Evolutionary conservation across 2,329 filamentous ascomycete species (phyloP).

Genomic region (Atkinsonella hypoxylon): DNA sequence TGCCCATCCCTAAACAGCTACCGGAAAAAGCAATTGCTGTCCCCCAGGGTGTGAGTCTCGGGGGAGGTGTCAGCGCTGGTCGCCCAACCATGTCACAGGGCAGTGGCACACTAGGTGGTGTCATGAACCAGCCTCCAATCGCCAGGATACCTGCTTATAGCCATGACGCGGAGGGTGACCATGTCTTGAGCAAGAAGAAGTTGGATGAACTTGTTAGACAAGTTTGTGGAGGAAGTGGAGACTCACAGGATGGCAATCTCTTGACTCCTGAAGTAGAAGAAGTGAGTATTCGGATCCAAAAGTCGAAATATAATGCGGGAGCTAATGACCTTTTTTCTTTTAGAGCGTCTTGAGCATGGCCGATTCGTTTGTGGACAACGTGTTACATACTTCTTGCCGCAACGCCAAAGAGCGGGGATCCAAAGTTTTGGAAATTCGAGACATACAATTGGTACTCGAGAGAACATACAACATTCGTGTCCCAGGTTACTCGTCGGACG

Average conservation of each 20-base stretch:
- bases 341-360: constrained; percentile 80
- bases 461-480: constrained; percentile 84
- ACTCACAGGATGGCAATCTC: constrained; percentile 61
- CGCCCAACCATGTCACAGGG: constrained; percentile 80
- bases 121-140: constrained; percentile 80
- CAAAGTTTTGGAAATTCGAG: constrained; percentile 78
- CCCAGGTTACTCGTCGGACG: constrained; percentile 87
- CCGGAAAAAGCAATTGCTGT: constrained; percentile 53
- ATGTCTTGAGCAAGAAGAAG: constrained; percentile 95
- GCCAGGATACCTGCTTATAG: constrained; percentile 71
- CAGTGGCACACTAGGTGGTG: constrained; percentile 62
- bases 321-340: constrained; percentile 7
- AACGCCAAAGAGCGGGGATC: constrained; percentile 88
- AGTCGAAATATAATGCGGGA: not conserved
- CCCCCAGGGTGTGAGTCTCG: constrained; percentile 62
- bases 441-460: constrained; percentile 73
- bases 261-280: constrained; percentile 92
- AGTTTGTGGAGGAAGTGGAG: constrained; percentile 70
- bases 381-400: constrained; percentile 76
- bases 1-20: constrained; percentile 74
- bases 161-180: constrained; percentile 82
- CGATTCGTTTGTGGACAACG: constrained; percentile 89
- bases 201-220: constrained; percentile 90
- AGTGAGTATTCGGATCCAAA: constrained; percentile 37
- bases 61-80: constrained; percentile 46